Conservation (phyloP, 2,329 filamentous ascomycete genomes). For the Aspergillus udagawae region DNA sequence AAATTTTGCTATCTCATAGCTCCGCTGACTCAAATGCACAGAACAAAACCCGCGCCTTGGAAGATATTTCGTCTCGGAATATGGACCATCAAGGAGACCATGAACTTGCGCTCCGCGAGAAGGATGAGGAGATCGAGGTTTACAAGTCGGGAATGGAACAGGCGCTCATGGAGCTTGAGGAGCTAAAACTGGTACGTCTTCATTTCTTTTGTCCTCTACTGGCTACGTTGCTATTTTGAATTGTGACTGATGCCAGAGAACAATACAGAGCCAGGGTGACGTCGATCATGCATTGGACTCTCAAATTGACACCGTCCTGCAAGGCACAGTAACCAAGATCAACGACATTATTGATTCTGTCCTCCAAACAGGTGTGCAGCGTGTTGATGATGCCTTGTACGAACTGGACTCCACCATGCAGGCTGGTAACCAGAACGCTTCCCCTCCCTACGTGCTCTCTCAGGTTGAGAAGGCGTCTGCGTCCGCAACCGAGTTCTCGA, state of each 20-base stretch:
- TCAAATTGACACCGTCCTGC: slow-evolving; percentile 83
- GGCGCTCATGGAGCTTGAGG: slow-evolving; percentile 85
- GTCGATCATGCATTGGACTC: slow-evolving; percentile 79
- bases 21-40: slow-evolving; percentile 35
- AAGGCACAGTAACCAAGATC: slow-evolving; percentile 85
- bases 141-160: slow-evolving; percentile 99
- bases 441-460: slow-evolving; percentile 87
- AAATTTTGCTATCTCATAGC: not conserved
- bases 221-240: not conserved
- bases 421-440: slow-evolving; percentile 96
- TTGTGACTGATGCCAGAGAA: not conserved
- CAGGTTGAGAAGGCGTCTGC: slow-evolving; percentile 96
- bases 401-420: slow-evolving; percentile 98
- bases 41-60: slow-evolving; percentile 81
- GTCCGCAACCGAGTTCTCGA: slow-evolving; percentile 94
- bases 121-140: slow-evolving; percentile 96
- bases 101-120: slow-evolving; percentile 79
- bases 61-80: slow-evolving; percentile 74
- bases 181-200: slow-evolving; percentile 60
- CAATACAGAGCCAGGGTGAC: slow-evolving; percentile 59
- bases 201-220: not conserved
- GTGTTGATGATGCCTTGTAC: slow-evolving; percentile 94
- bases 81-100: slow-evolving; percentile 80
- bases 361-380: slow-evolving; percentile 83
- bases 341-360: slow-evolving; percentile 98